phyloP scores from a whole-genome alignment of 2,329 filamentous ascomycete genomes.

The Scedosporium aurantiacum region DNA sequence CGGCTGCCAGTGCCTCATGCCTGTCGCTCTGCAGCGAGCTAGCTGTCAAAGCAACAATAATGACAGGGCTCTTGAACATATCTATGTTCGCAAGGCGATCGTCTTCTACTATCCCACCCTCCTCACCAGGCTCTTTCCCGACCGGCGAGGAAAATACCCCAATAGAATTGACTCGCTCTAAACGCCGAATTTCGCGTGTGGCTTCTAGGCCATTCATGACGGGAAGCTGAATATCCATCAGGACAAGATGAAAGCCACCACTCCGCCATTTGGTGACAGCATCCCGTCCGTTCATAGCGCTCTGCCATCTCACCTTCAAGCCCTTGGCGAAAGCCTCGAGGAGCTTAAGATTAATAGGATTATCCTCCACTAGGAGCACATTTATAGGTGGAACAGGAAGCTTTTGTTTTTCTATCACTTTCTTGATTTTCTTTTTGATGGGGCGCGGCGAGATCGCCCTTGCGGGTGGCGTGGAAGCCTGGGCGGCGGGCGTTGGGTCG shows the following conservation, averaged over 20 bases:
- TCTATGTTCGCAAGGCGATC: conserved; percentile 58
- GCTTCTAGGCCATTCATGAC: conserved; percentile 94
- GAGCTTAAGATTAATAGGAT: conserved; percentile 91
- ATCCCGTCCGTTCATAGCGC: conserved; percentile 90
- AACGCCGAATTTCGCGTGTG: conserved; percentile 81
- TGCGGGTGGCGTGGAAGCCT: conserved; percentile 21
- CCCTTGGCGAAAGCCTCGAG: conserved; percentile 93
- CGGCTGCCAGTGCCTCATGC: conserved; percentile 86
- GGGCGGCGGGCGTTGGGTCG: conserved; percentile 1
- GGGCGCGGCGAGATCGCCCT: conserved; percentile 8
- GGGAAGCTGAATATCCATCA: conserved; percentile 98
- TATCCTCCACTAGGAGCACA: conserved; percentile 95
- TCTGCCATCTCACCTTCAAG: conserved; percentile 91
- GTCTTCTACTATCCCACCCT: conserved; percentile 29
- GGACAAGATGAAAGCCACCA: conserved; percentile 87
- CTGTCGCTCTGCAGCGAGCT: conserved; percentile 91
- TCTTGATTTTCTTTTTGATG: conserved; percentile 40
- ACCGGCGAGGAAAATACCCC: conserved; percentile 74
- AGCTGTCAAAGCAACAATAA: conserved; percentile 92
- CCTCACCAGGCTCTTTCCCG: conserved; percentile 39
- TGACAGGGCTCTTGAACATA: conserved; percentile 91
- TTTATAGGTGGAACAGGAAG: conserved; percentile 84
- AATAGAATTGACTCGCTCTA: conserved; percentile 85
- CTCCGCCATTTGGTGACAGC: conserved; percentile 87
- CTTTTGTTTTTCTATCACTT: conserved; percentile 30